These are phyloP conservation scores for Microbotryomycetes sp. DNA, from an alignment of 1,284 basidiomycete species.

Conservation along the genomic window DNA sequence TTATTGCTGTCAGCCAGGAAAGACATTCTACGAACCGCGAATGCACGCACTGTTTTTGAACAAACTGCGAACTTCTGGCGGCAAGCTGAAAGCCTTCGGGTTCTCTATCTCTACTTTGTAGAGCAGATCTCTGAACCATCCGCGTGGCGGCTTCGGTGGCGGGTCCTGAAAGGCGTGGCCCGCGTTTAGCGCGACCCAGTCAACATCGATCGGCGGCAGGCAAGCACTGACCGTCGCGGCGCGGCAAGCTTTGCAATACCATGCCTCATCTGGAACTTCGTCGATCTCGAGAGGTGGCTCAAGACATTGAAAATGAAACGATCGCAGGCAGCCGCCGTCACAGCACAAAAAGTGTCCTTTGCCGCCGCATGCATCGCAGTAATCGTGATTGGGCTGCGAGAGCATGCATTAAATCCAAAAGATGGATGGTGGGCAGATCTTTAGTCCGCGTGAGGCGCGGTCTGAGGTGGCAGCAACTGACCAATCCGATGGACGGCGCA, in stretches of 20 bases:
- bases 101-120: conserved; percentile 39
- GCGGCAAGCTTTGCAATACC: conserved; percentile 62
- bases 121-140: conserved; percentile 39
- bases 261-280: conserved; percentile 77
- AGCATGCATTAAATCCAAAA: no score
- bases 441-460: no score
- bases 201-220: neutral
- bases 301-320: conserved; percentile 93
- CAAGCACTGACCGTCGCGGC: conserved; percentile 21
- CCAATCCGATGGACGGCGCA: neutral
- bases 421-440: no score
- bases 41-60: conserved; percentile 39
- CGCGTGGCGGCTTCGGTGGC: conserved; percentile 18
- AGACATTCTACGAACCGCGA: neutral
- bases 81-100: conserved; percentile 40
- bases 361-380: conserved; percentile 79
- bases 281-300: conserved; percentile 85
- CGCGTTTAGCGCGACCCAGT: neutral
- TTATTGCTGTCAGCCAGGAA: neutral
- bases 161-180: conserved; percentile 17
- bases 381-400: conserved; percentile 79
- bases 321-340: conserved; percentile 82
- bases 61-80: conserved; percentile 39
- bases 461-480: neutral
- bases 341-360: conserved; percentile 69